These are phyloP conservation scores for Scheffersomyces titani DNA, from an alignment of 1,139 yeast genomes.

Conservation along the genomic window DNA sequence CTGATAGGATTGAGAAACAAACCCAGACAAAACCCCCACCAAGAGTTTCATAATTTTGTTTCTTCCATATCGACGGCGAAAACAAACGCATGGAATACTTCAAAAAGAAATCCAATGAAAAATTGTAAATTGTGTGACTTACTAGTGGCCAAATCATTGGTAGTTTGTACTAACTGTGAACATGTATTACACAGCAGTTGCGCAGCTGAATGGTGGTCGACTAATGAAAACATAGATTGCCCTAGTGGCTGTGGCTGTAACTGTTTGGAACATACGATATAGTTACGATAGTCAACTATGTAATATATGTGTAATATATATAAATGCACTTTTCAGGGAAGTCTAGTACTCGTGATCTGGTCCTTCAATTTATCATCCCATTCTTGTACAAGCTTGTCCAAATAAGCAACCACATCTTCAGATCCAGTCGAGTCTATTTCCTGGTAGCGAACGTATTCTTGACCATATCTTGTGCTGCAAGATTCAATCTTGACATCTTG, in stretches of 20 bases:
- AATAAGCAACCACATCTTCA: conserved; percentile 60
- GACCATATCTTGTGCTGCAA: conserved; percentile 62
- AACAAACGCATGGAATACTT: conserved; percentile 36
- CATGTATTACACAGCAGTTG: conserved; percentile 80
- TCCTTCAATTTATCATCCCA: conserved; percentile 62
- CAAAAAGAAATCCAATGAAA: conserved; percentile 27
- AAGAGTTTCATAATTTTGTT: conserved; percentile 23
- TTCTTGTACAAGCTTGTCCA: conserved; percentile 47
- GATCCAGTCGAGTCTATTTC: conserved; percentile 65
- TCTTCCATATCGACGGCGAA: conserved; percentile 24
- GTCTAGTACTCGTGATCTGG: conserved; percentile 64
- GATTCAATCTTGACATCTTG: conserved; percentile 74
- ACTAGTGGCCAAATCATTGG: conserved; percentile 59
- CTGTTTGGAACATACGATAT: conserved; percentile 41
- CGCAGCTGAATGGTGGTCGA: conserved; percentile 78
- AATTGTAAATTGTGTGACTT: conserved; percentile 68
- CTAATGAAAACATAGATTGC: conserved; percentile 53
- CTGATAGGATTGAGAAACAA: conserved; percentile 42
- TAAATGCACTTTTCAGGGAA: conserved; percentile 5
- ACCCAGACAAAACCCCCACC: conserved; percentile 16
- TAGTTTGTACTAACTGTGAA: conserved; percentile 72
- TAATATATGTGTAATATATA: neutral
- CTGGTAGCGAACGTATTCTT: conserved; percentile 57
- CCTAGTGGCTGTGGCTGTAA: conserved; percentile 90
- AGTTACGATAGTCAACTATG: conserved; percentile 1